Percentiles rank a stretch among this genome's conserved stretches.
These are phyloP conservation scores for Phaeosphaeria sp. DNA, from an alignment of 2,329 filamentous ascomycete genomes.

Conservation along the genomic window DNA sequence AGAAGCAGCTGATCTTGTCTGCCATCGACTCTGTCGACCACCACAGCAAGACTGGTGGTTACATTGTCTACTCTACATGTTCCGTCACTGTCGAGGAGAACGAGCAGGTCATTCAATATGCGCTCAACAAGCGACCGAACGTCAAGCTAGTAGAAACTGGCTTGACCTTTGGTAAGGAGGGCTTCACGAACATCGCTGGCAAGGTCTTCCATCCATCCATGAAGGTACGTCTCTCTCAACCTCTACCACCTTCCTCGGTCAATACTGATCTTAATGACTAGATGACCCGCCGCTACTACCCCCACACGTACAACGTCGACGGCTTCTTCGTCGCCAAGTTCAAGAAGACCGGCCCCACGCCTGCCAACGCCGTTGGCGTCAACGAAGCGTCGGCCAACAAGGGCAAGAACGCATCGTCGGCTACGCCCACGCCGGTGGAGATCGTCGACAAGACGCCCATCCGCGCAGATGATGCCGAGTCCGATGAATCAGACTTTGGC, in stretches of 20 bases:
- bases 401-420: constrained; percentile 47
- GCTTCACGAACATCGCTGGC: constrained; percentile 88
- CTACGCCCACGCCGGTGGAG: constrained; percentile 50
- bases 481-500: constrained; percentile 54
- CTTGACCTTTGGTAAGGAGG: constrained; percentile 87
- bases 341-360: constrained; percentile 85
- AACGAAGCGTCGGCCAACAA: constrained; percentile 40
- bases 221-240: constrained; percentile 66
- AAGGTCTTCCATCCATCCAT: constrained; percentile 90
- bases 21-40: constrained; percentile 97
- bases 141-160: constrained; percentile 92
- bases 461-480: constrained; percentile 48
- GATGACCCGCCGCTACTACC: constrained; percentile 46
- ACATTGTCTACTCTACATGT: constrained; percentile 96
- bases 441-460: constrained; percentile 75
- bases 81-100: constrained; percentile 94
- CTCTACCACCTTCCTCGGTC: background rate
- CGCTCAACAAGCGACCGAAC: constrained; percentile 88
- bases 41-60: constrained; percentile 88
- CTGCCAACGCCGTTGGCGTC: constrained; percentile 60
- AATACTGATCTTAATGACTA: constrained; percentile 63
- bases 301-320: constrained; percentile 68
- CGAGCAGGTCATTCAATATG: constrained; percentile 92
- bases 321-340: constrained; percentile 99
- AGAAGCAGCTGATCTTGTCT: constrained; percentile 90